Evolutionary conservation across 805 yeast genomes (phyloP).

Genomic region (Candida chilensis): DNA sequence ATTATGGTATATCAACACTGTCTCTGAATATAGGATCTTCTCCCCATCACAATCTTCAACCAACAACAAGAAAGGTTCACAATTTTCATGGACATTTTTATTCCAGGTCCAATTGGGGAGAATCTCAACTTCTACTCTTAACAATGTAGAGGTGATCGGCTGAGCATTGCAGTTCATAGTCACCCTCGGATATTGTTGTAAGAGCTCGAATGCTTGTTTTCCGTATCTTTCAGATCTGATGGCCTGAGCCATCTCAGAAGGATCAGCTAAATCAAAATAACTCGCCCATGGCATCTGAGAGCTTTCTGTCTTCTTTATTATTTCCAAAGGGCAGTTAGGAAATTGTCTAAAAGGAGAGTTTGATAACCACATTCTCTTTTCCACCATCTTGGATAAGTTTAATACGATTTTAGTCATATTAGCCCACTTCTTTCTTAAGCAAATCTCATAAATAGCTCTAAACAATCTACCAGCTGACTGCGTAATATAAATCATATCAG

Average conservation of each 20-base stretch:
- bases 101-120: slow-evolving; percentile 80
- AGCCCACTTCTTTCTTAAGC: slow-evolving; percentile 66
- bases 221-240: slow-evolving; percentile 66
- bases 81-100: slow-evolving; percentile 44
- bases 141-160: slow-evolving; percentile 66
- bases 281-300: slow-evolving; percentile 79
- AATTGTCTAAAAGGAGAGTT: slow-evolving; percentile 85
- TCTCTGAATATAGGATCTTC: slow-evolving; percentile 49
- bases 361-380: slow-evolving; percentile 73
- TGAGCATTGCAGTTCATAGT: slow-evolving; percentile 51
- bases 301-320: slow-evolving; percentile 67
- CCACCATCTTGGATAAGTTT: slow-evolving; percentile 72
- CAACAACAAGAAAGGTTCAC: slow-evolving; percentile 58
- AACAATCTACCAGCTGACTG: slow-evolving; percentile 89
- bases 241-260: slow-evolving; percentile 78
- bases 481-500: slow-evolving; percentile 89
- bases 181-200: slow-evolving; percentile 69
- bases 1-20: slow-evolving; percentile 39
- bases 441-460: slow-evolving; percentile 78
- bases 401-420: slow-evolving; percentile 45
- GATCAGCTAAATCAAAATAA: slow-evolving; percentile 54
- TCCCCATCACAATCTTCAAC: slow-evolving; percentile 87
- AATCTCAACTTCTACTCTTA: slow-evolving; percentile 59
- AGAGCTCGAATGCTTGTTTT: slow-evolving; percentile 41
- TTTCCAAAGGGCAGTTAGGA: slow-evolving; percentile 56